Base-by-base conservation (phyloP, 495 filamentous ascomycete species). In the Hypoxylon trugodes region DNA sequence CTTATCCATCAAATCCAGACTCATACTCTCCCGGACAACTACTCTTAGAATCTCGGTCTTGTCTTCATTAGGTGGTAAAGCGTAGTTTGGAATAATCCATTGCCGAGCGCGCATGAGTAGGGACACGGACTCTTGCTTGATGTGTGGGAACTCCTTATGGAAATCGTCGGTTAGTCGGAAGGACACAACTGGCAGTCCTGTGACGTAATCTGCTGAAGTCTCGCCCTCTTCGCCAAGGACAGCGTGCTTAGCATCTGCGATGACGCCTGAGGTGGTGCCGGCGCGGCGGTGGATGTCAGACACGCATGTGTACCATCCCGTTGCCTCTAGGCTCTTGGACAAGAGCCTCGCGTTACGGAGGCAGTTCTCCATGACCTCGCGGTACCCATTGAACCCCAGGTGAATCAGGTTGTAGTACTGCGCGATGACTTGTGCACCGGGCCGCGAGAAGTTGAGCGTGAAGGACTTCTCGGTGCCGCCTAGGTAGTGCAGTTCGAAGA, bases 381-480 rank as follows among this genome's bases (percentile, higher is more conserved):
- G 79, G 69, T 86, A 92, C 19, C 89, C 89, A 0, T 77, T 73
- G 72, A 84, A 87, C 3, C 89, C 89, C 4, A 92, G 83, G 61
- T 90, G 87, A 46, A 91, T 87, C 10, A 92, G 80, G 69, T 91
- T 91, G 72, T 85, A 92, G 71, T 92, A 92, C 69, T 92, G 89
- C 6, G 80, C 89, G 46, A 91, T 83, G 25, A 91, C 80, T 58
- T 91, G 89, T 0, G 85, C 85, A 10, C 87, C 88, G 0, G 89
- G 89, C 0, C 89, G 81, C 2, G 86, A 89, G 73, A 92, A 92
- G 76, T 91, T 92, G 24, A 92, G 83, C 0, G 87, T 90, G 73
- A 83, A 92, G 0, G 86, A 89, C 61, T 89, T 79, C 69, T 91
- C 89, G 1, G 86, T 90, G 16, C 89, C 89, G 28, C 89, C 89